Percentiles rank a stretch among this genome's conserved stretches.
These are phyloP conservation scores for Tulasnella sp. DNA, from an alignment of 768 basidiomycete species.

Conservation along the genomic window DNA sequence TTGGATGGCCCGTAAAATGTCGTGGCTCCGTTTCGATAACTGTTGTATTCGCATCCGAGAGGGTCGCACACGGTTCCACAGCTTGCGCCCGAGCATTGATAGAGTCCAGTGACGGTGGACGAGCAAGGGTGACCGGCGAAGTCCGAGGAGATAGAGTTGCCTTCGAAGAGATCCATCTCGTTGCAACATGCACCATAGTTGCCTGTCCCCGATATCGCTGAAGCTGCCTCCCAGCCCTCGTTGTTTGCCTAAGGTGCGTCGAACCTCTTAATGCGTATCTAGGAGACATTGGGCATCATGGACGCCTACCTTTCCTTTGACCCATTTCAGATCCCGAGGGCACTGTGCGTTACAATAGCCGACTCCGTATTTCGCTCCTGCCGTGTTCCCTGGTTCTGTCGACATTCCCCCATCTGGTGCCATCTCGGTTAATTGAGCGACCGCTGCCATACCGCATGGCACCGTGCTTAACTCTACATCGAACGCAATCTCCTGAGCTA, in stretches of 20 bases:
- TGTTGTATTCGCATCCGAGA: conserved; percentile 29
- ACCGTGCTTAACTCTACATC: background rate
- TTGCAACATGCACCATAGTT: conserved; percentile 26
- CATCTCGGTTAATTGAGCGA: background rate
- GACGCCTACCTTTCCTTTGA: conserved; percentile 19
- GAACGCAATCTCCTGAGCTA: conserved; percentile 4
- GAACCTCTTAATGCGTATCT: background rate
- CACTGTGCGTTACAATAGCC: conserved; percentile 22
- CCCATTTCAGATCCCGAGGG: conserved; percentile 16
- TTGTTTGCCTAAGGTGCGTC: background rate
- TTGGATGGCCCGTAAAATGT: conserved; percentile 23
- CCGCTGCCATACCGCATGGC: background rate
- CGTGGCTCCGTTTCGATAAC: conserved; percentile 17
- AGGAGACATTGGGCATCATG: background rate
- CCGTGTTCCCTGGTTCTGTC: background rate
- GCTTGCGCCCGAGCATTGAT: background rate
- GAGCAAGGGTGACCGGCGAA: conserved; percentile 20
- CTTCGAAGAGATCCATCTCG: conserved; percentile 24
- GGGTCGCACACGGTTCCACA: conserved; percentile 23
- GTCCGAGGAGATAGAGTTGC: conserved; percentile 22
- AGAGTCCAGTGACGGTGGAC: background rate
- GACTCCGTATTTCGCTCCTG: conserved; percentile 2
- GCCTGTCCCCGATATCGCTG: background rate
- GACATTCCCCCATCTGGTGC: conserved; percentile 13
- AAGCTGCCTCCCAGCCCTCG: background rate